phyloP scores from a whole-genome alignment of 1,284 basidiomycete species.

The Boletus mariae region DNA sequence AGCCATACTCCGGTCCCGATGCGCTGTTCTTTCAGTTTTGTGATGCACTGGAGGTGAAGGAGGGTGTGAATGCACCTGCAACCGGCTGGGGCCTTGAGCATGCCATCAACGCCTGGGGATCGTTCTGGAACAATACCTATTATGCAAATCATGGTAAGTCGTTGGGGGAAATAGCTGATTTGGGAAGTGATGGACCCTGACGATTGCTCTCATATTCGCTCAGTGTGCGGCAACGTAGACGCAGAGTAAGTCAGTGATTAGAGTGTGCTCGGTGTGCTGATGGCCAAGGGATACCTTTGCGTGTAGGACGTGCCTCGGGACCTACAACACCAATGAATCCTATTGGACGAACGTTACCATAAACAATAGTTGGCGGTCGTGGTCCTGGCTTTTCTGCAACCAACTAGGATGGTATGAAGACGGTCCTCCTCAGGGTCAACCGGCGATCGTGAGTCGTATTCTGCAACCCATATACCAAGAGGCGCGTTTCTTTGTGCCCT shows the following conservation, averaged over 20 bases:
- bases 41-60: too few species aligned
- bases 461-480: slow-evolving; percentile 57
- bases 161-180: background rate
- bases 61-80: too few species aligned
- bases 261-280: background rate
- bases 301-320: slow-evolving; percentile 43
- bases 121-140: too few species aligned
- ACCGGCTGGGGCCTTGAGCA: too few species aligned
- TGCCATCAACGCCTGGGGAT: slow-evolving; percentile 28
- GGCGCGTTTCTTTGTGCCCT: slow-evolving; percentile 33
- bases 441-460: slow-evolving; percentile 57
- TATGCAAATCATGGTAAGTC: slow-evolving; percentile 34
- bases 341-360: slow-evolving; percentile 41
- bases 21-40: too few species aligned
- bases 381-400: slow-evolving; percentile 57
- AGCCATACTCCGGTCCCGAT: slow-evolving; percentile 23
- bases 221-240: slow-evolving; percentile 38
- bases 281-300: background rate
- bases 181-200: background rate
- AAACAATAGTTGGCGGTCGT: slow-evolving; percentile 41
- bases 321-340: slow-evolving; percentile 38
- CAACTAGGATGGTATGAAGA: slow-evolving; percentile 65
- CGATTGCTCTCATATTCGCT: background rate
- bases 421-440: slow-evolving; percentile 47
- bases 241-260: slow-evolving; percentile 17